Base-by-base conservation (phyloP, 768 basidiomycete species). In the Podaxis sp. region DNA sequence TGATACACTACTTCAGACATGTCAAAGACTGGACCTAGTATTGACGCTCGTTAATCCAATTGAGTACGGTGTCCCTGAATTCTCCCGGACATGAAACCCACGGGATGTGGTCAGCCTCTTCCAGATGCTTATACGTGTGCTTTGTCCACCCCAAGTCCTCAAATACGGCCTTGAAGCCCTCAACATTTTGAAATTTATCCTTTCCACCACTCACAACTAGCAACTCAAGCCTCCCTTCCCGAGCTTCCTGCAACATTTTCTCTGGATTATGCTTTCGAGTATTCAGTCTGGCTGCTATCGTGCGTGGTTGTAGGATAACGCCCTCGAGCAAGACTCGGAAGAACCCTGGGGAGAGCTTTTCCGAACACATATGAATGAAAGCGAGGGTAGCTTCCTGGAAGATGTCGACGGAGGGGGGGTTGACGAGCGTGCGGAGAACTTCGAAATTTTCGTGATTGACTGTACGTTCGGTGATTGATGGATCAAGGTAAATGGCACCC, bases 61-160 rank as follows among this genome's bases (percentile, higher is more conserved):
- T 36, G 46, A 74, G 55, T 24, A 75, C 58, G 22, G 56, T 66
- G 11, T 63, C 58, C 53, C 70, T 66, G 60, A 74, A 74, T 33
- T 46, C 64, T 4, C 65, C 68, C 2, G 69, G 63, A 36, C 68
- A 54, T 38, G 65, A 65, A 52, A 74, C 57, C 72, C 73, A 74
- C 4, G 69, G 68, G 56, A 72, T 69, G 58, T 76, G 76, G 51
- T 72, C 74, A 17, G 68, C 71, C 12, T 72, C 66, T 6, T 66
- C 63, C 12, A 76, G 60, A 12, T 55, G 44, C 20, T 55, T 44
- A 69, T 70, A 5, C 72, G 66, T 12, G 66, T 60, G 20, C 53
- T 69, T 56, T 68, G 54, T 58, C 72, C 64, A 58, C 60, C 66
- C 73, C 74, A 74, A 6, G 64, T 70, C 40, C 65, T 67, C 38